A percentile compares a stretch with the other conserved stretches of the same genome.
phyloP scores from a whole-genome alignment of 2,329 filamentous ascomycete species.

The Paraphoma chrysanthemicola region DNA sequence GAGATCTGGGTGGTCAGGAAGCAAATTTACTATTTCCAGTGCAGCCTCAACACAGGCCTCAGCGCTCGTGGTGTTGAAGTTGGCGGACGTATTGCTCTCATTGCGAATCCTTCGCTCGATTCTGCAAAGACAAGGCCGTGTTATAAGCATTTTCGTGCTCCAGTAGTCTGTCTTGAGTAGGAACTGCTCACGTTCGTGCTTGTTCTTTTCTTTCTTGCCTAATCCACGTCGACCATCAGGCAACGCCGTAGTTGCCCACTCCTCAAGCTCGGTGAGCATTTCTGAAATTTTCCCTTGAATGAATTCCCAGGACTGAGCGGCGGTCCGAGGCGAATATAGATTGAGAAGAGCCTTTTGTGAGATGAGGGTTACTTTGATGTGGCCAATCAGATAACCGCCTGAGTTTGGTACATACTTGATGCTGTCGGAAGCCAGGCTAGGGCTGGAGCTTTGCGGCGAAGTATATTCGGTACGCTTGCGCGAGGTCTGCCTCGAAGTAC shows the following conservation, averaged over 20 bases:
- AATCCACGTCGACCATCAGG: background rate
- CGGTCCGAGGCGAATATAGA: constrained; percentile 46
- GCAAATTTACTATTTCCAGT: constrained; percentile 35
- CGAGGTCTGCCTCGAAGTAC: background rate
- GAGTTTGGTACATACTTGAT: background rate
- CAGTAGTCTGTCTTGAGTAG: constrained; percentile 38
- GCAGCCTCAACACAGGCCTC: constrained; percentile 45
- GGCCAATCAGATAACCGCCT: constrained; percentile 14
- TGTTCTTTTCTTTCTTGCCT: background rate
- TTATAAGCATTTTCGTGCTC: constrained; percentile 45
- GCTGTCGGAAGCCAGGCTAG: background rate
- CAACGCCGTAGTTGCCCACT: constrained; percentile 37
- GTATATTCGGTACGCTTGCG: background rate
- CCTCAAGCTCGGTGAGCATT: constrained; percentile 39
- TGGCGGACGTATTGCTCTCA: constrained; percentile 32
- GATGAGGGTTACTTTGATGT: constrained; percentile 38
- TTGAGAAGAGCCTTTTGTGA: constrained; percentile 38
- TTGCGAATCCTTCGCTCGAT: constrained; percentile 33
- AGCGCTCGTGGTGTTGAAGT: constrained; percentile 42
- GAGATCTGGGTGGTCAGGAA: constrained; percentile 38
- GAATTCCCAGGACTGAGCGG: constrained; percentile 43
- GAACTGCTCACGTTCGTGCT: constrained; percentile 19
- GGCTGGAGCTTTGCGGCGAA: background rate
- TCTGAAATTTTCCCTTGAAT: constrained; percentile 40
- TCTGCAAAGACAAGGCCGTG: constrained; percentile 48